Percentiles rank a stretch among this genome's conserved stretches.
These are phyloP conservation scores for Scleroderma bovista DNA, from an alignment of 768 basidiomycete species.

Conservation along the genomic window DNA sequence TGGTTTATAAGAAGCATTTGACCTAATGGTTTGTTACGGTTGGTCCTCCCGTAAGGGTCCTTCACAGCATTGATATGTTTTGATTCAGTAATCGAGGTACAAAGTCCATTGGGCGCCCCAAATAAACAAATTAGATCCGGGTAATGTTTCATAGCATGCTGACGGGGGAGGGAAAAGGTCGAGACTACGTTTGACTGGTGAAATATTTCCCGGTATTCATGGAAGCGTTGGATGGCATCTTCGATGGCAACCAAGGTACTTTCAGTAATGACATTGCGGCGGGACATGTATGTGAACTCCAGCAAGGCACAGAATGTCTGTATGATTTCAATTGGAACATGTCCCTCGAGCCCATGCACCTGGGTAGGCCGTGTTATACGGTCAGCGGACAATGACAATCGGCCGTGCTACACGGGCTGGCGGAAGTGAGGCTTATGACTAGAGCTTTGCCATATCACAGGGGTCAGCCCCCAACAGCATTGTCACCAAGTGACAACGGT, in stretches of 20 bases:
- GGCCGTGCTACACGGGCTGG: too few relatives aligned
- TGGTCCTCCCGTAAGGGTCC: slow-evolving; percentile 27
- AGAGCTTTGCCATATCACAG: too few relatives aligned
- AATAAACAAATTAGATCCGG: slow-evolving; percentile 9
- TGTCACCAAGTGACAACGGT: too few relatives aligned
- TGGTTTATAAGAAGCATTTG: slow-evolving; percentile 23
- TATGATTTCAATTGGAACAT: slow-evolving; percentile 17
- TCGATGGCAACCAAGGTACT: slow-evolving; percentile 9
- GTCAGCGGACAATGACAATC: too few relatives aligned
- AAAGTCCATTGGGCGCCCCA: slow-evolving; percentile 16
- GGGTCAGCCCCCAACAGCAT: too few relatives aligned
- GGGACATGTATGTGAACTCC: slow-evolving; percentile 22
- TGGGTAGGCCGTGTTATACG: too few relatives aligned
- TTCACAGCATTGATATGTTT: slow-evolving; percentile 34
- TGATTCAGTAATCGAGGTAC: slow-evolving; percentile 31
- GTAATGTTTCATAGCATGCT: slow-evolving; percentile 18
- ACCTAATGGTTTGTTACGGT: not conserved
- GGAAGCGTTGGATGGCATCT: slow-evolving; percentile 6
- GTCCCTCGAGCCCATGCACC: too few relatives aligned
- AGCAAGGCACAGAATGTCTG: slow-evolving; percentile 16
- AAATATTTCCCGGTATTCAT: slow-evolving; percentile 10
- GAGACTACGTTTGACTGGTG: not conserved
- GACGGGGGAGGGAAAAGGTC: slow-evolving; percentile 10
- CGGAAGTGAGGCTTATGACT: too few relatives aligned
- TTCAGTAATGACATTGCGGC: slow-evolving; percentile 6